Evolutionary conservation across 805 yeast genomes (phyloP), one percentile per base, ranked within the genome.

Genomic region (Kazachstania africana): DNA sequence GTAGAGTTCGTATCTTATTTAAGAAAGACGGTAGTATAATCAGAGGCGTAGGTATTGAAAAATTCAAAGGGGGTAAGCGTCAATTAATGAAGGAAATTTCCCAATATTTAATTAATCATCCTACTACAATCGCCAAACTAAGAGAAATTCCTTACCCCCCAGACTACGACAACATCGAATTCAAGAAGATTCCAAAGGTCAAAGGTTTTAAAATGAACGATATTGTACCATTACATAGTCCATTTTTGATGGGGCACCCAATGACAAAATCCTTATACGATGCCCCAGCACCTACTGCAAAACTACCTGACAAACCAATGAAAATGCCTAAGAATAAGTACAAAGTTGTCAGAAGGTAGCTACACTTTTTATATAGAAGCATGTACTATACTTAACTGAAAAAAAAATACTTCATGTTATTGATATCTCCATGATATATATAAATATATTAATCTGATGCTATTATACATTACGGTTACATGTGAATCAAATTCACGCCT

Each of bases 181-280:
- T 81, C 9, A 63, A 66, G 44, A 64, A 70, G 56, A 55, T 78
- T 47, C 94, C 94, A 8, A 63, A 59, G 35, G 95, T 93, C n/a
- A 72, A 74, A 43, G 95, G 95, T 9, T 79, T 81, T 65, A 72
- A 67, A 46, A 79, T 87, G 82, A 83, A 81, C 55, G 71, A 76
- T 2, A 75, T 88, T 27, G 83, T 87, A 10, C 98, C 98, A n/a
- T 65, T 84, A 19, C 84, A 78, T 47, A 78, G 93, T 33, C 74
- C 78, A 13, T 74, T 78, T 27, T 67, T 87, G 27, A 68, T 82
- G 65, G 87, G 81, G 19, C 84, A 81, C 45, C 95, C 95, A 31
- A 75, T 76, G 66, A 75, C 85, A 2, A 83, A 75, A 39, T 57
- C 67, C 35, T 70, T 79, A 22, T 80, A 80, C 46, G 76, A 72